Evolutionary conservation across 176 grass and related monocot species (phyloP), one percentile per base, ranked within the genome.

Genomic region (Miscanthus lutarioriparius): DNA sequence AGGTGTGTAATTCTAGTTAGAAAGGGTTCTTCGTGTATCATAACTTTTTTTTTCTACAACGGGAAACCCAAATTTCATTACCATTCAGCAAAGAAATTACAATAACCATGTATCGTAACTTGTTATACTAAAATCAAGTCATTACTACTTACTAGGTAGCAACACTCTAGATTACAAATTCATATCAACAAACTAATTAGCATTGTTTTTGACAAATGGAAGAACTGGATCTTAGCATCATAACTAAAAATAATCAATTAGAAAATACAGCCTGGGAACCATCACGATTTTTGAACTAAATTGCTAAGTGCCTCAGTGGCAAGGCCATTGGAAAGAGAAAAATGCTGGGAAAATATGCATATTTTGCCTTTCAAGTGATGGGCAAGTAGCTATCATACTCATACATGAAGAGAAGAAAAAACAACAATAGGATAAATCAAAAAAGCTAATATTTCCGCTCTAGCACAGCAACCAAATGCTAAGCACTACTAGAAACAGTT

Each of bases 231-330:
- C 3, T 38, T 79, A 30, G 6, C 15, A 67, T 35, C 25, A 62
- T 30, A 36, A 19, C 64, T 59, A 9, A 47, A 61, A 58, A 49
- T 10, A 43, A 17, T 72, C 38, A 48, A 27, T 10, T 72, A 33
- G 35, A 70, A 71, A 62, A 58, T 62, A 35, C 13, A 86, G 62
- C 20, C 35, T 49, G 40, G 53, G 22, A 80, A 79, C 3, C 78
- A 15, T 5, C 33, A 79, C 12, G 1, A 12, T 51, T 48, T 33
- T 43, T 35, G 5, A 85, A 70, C 19, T 78, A 61, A 14, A 72
- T 28, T 58, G 30, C 14, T 65, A 48, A 65, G 44, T 56, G 19
- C 2, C 19, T 10, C 35, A 14, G 11, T 51, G 49, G 28, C 17
- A 71, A 61, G 12, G 78, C 22, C 16, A 37, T 13, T 35, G 0